Conservation (phyloP, 108 stramenopile genomes). For the Cyclotella distinguenda region DNA sequence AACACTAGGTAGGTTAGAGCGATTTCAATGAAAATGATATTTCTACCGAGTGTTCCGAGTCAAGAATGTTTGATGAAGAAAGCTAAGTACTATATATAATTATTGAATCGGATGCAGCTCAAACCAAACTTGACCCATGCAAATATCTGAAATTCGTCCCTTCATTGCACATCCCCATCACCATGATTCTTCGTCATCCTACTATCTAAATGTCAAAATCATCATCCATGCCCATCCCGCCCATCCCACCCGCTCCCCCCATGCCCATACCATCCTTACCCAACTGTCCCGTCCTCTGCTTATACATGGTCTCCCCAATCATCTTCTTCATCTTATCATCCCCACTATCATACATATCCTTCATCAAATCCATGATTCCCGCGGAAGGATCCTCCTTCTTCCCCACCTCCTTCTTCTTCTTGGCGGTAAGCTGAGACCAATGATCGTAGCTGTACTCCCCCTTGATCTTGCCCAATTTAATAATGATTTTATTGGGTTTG, state of each 20-base stretch:
- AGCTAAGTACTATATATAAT: too few relatives aligned
- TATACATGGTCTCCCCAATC: conserved; percentile 95
- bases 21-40: too few relatives aligned
- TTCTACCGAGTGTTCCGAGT: too few relatives aligned
- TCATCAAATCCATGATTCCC: conserved; percentile 96
- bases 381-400: conserved; percentile 65
- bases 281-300: conserved; percentile 82
- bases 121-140: too few relatives aligned
- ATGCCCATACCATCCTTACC: conserved; percentile 12
- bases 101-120: too few relatives aligned
- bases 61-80: too few relatives aligned
- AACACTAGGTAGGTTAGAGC: too few relatives aligned
- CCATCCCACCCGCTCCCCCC: conserved; percentile 9
- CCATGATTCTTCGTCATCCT: too few relatives aligned
- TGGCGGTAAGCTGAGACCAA: conserved; percentile 85
- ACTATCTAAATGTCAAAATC: conserved; percentile 3
- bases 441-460: conserved; percentile 84
- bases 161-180: too few relatives aligned
- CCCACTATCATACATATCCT: conserved; percentile 95
- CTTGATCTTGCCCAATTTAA: conserved; percentile 90
- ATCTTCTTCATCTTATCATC: conserved; percentile 95
- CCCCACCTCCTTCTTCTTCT: conserved; percentile 57
- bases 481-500: conserved; percentile 88
- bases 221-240: neutral
- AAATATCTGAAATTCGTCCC: too few relatives aligned